Evolutionary conservation across 2,329 filamentous ascomycete genomes (phyloP), one percentile per base, ranked within the genome.

Genomic region (Trichophyton verrucosum): DNA sequence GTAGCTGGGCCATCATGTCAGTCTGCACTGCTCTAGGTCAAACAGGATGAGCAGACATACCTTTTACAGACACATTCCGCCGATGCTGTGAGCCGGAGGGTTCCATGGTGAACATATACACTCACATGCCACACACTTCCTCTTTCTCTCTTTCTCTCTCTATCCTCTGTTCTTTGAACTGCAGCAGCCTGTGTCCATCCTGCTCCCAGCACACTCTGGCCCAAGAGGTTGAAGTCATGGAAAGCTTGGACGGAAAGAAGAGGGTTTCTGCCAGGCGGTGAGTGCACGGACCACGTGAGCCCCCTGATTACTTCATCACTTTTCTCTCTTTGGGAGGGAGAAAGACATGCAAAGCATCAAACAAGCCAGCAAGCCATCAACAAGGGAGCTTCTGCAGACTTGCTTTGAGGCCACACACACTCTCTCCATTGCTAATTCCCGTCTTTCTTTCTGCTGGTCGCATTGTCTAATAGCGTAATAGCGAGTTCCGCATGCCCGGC

Each of bases 21-120:
- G 47, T 33, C 33, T 42, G 27, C 36, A 44, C 40, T 44, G 36
- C 57, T 60, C 46, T 42, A 55, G 36, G 20, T 59, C 64, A 68
- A 57, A 69, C 24, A 53, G 15, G 7, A 13, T 61, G 58, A 69
- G 44, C 13, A 22, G 36, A 22, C 44, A 30, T 17, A 76, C 74
- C 70, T 67, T 69, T 70, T 27, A 64, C 30, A 33, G 74, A 75
- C 36, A 67, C 57, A 66, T 71, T 75, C 57, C 69, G 73, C 59
- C 66, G 66, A 63, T 76, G 74, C 51, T 66, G 69, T 22, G 65
- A 51, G 36, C 57, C 61, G 24, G 66, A 60, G 13, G 66, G 64
- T 2, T 67, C 65, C 69, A 70, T 71, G 55, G n/a, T 57, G 6
- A 4, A 44, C 40, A 44, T 9, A 13, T 38, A 44, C 15, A 44